These are phyloP conservation scores for Lasiodiplodia theobromae DNA, from an alignment of 2,329 filamentous ascomycete species.

Conservation along the genomic window DNA sequence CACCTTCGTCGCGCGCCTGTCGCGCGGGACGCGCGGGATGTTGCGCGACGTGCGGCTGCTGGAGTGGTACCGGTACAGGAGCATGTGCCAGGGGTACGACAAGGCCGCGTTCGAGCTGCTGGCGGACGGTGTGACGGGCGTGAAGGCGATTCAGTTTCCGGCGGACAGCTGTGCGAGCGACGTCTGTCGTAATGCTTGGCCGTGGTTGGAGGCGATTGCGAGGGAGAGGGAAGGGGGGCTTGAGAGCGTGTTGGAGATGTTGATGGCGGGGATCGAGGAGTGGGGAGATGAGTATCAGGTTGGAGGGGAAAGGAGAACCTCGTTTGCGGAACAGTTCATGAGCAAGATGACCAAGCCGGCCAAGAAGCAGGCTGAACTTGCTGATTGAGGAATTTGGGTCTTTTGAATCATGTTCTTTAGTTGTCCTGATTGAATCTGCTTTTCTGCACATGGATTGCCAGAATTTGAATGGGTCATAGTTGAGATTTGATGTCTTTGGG, in stretches of 20 bases:
- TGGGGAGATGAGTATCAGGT: neutral
- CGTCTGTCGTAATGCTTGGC: slow-evolving; percentile 45
- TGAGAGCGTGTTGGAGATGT: slow-evolving; percentile 41
- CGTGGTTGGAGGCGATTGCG: slow-evolving; percentile 47
- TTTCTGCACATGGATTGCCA: neutral
- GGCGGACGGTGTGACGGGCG: slow-evolving; percentile 37
- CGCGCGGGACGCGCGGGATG: neutral
- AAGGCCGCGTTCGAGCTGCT: slow-evolving; percentile 43
- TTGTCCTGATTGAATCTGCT: neutral
- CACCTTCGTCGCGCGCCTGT: slow-evolving; percentile 38
- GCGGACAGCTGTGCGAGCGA: slow-evolving; percentile 35
- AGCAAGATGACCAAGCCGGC: neutral
- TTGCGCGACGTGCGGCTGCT: slow-evolving; percentile 32
- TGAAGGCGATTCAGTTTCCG: slow-evolving; percentile 38
- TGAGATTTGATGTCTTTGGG: neutral
- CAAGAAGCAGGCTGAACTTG: neutral
- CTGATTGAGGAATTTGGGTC: neutral
- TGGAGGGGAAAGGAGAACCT: neutral
- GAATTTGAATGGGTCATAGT: neutral
- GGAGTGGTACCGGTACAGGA: slow-evolving; percentile 33
- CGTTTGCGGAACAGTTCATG: neutral
- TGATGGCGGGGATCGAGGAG: neutral
- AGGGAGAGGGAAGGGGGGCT: slow-evolving; percentile 35
- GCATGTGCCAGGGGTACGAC: slow-evolving; percentile 42
- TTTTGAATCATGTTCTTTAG: neutral